A percentile compares a stretch with the other conserved stretches of the same genome.
These are phyloP conservation scores for Rhizopogon vulgaris DNA, from an alignment of 768 basidiomycete genomes.

Conservation along the genomic window DNA sequence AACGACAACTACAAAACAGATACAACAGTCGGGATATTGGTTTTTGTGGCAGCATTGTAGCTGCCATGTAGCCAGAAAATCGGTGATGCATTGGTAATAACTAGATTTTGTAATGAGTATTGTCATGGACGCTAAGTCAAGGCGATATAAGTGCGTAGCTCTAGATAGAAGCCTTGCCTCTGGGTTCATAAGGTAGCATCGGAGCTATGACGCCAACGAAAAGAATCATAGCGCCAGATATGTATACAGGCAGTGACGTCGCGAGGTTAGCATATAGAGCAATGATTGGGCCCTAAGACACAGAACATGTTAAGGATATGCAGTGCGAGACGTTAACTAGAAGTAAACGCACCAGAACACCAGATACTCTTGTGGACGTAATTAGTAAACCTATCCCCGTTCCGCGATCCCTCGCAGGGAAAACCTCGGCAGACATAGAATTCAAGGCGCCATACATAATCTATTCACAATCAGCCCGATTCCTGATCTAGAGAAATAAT, in stretches of 20 bases:
- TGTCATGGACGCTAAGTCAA: no score
- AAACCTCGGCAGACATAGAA: constrained; percentile 63
- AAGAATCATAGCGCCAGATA: constrained; percentile 60
- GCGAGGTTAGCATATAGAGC: constrained; percentile 61
- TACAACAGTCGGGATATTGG: no score
- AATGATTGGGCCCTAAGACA: constrained; percentile 57
- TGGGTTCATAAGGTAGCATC: constrained; percentile 66
- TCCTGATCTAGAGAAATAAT: background rate
- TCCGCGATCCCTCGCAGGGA: constrained; percentile 66
- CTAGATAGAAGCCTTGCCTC: constrained; percentile 68
- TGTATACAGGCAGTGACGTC: constrained; percentile 67
- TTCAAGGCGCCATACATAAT: constrained; percentile 77
- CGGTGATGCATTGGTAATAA: no score
- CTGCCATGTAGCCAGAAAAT: no score
- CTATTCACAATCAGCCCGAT: constrained; percentile 20
- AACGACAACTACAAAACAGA: no score
- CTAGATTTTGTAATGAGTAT: no score
- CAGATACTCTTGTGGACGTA: constrained; percentile 57
- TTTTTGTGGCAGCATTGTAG: no score
- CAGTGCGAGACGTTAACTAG: background rate
- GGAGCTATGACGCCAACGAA: constrained; percentile 53
- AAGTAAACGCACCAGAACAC: constrained; percentile 49
- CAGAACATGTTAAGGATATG: background rate
- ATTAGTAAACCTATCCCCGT: constrained; percentile 56
- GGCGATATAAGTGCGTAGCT: background rate